A percentile compares a stretch with the other conserved stretches of the same genome.
Evolutionary conservation across 768 basidiomycete species (phyloP).

Genomic region (Lyophyllum shimeji): DNA sequence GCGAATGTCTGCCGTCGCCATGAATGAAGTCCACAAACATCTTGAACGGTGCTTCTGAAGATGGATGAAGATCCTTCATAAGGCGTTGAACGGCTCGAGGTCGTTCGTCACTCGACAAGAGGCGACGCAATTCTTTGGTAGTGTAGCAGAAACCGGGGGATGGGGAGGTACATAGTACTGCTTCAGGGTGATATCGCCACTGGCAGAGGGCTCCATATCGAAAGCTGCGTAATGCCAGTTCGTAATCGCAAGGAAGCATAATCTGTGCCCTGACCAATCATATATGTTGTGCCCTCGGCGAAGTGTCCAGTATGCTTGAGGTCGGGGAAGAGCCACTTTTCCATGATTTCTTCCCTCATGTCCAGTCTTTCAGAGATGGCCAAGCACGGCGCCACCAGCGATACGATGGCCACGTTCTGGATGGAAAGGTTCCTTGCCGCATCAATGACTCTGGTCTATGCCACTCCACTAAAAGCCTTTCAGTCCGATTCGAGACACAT

Average conservation of each 20-base stretch:
- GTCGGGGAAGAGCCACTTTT: constrained; percentile 18
- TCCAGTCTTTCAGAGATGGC: constrained; percentile 17
- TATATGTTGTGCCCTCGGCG: constrained; percentile 14
- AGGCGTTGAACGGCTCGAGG: constrained; percentile 10
- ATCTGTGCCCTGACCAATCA: constrained; percentile 11
- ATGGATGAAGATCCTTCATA: constrained; percentile 8
- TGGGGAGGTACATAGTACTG: constrained; percentile 17
- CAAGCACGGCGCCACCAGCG: constrained; percentile 16
- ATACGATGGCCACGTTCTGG: constrained; percentile 15
- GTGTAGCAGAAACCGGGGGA: constrained; percentile 4
- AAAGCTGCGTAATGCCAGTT: constrained; percentile 8
- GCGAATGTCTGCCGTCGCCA: constrained; percentile 11
- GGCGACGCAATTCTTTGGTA: constrained; percentile 11
- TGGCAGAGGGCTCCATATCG: constrained; percentile 15
- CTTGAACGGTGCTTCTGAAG: constrained; percentile 8
- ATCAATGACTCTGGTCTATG: not conserved
- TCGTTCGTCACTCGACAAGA: constrained; percentile 16
- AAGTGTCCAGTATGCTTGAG: constrained; percentile 9
- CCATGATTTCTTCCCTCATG: constrained; percentile 10
- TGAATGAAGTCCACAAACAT: constrained; percentile 10
- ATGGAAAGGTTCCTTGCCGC: constrained; percentile 8
- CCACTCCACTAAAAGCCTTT: not conserved
- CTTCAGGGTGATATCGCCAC: constrained; percentile 16
- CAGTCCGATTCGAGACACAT: not conserved
- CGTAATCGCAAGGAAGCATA: not conserved